Conservation (phyloP, 208 protist species). For the Acanthamoeba healyi region DNA sequence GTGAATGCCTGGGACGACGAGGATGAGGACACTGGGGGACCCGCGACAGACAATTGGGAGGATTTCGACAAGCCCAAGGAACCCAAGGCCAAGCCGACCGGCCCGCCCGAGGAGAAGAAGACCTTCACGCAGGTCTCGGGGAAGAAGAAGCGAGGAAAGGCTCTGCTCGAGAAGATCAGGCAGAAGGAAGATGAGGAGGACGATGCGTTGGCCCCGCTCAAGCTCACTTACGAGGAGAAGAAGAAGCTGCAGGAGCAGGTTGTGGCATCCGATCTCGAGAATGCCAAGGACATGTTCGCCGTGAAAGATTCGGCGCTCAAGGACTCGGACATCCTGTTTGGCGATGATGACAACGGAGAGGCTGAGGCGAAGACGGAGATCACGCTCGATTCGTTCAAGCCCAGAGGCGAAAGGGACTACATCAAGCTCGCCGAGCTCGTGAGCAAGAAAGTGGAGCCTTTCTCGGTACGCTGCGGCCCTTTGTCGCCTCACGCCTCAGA, state of each 20-base stretch:
- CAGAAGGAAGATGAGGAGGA: slow-evolving; percentile 12
- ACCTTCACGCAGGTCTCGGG: slow-evolving; percentile 40
- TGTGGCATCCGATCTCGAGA: slow-evolving; percentile 39
- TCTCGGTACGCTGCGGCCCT: background rate
- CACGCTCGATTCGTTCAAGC: slow-evolving; percentile 51
- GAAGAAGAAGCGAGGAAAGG: slow-evolving; percentile 47
- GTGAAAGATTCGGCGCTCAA: slow-evolving; percentile 36
- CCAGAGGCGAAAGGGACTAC: slow-evolving; percentile 33
- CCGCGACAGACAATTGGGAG: slow-evolving; percentile 25
- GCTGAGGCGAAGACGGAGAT: background rate
- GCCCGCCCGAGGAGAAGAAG: slow-evolving; percentile 38
- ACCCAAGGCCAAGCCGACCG: background rate
- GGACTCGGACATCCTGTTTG: slow-evolving; percentile 54
- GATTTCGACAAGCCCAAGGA: slow-evolving; percentile 26
- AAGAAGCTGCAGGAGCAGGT: slow-evolving; percentile 18
- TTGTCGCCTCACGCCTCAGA: background rate
- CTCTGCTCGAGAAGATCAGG: background rate
- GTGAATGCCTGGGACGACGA: slow-evolving; percentile 39
- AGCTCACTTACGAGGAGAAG: slow-evolving; percentile 37
- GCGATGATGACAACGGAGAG: slow-evolving; percentile 9
- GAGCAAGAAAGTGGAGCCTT: background rate
- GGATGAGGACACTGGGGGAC: slow-evolving; percentile 2
- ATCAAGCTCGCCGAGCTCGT: slow-evolving; percentile 29
- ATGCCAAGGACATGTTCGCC: slow-evolving; percentile 45
- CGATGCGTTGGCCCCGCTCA: too few species aligned